A percentile compares a stretch with the other conserved stretches of the same genome.
Evolutionary conservation across 139 green algal genomes (phyloP).

Genomic region (Coelastrella sp.): DNA sequence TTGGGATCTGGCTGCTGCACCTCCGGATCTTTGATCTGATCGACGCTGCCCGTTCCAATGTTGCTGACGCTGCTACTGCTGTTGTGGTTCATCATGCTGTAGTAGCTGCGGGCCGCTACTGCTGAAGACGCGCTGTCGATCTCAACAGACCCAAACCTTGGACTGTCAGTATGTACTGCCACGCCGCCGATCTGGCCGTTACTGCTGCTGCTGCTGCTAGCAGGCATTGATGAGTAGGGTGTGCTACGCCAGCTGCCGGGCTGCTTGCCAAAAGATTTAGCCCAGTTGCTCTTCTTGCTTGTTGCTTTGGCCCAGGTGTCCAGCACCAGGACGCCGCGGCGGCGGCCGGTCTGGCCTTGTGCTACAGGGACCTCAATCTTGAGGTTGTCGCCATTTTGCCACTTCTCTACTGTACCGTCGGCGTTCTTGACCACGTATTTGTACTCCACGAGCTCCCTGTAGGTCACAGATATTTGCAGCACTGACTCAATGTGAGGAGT

Average conservation of each 20-base stretch:
- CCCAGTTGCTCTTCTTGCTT: background rate
- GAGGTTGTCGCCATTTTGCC: constrained; percentile 47
- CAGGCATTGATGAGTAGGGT: constrained; percentile 22
- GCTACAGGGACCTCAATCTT: constrained; percentile 42
- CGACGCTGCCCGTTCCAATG: background rate
- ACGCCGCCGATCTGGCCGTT: background rate
- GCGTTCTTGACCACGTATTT: constrained; percentile 50
- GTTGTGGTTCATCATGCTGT: constrained; percentile 16
- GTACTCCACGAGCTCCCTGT: constrained; percentile 48
- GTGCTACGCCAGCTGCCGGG: constrained; percentile 32
- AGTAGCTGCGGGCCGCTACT: constrained; percentile 32
- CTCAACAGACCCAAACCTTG: constrained; percentile 1
- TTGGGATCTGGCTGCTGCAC: constrained; percentile 21
- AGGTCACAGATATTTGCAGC: too few species aligned
- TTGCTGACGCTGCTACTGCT: background rate
- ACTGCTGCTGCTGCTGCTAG: background rate
- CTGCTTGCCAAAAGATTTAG: background rate
- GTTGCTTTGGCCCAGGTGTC: constrained; percentile 36
- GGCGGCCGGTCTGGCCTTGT: constrained; percentile 11
- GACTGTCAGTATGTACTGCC: constrained; percentile 36
- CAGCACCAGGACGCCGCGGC: constrained; percentile 35
- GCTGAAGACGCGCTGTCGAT: constrained; percentile 22
- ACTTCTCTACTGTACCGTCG: constrained; percentile 14
- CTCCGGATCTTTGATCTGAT: constrained; percentile 8
- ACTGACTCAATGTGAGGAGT: too few species aligned